Base-by-base conservation (phyloP, 2,329 filamentous ascomycete species). In the Scedosporium minutisporum region DNA sequence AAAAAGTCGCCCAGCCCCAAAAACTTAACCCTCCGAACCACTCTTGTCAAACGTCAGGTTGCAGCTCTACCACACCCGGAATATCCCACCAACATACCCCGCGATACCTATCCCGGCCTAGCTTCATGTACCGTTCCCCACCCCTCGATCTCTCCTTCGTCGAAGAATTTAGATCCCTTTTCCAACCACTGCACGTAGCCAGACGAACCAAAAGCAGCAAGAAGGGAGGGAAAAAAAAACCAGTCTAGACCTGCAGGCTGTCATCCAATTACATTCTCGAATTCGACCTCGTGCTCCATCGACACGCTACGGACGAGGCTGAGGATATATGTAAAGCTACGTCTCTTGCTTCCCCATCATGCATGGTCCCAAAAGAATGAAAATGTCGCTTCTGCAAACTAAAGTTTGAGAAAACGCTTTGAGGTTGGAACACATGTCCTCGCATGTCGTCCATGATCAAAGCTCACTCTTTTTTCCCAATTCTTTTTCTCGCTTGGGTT, bases 231-330 rank as follows among this genome's bases (percentile, higher is more conserved):
- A 38, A 6, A 5, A 29, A 38, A 38, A 38, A 12, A 38, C 33
- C 2, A 38, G 33, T 38, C 33, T 38, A 38, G 33, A 38, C 12
- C 44, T 55, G 18, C 51, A 5, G 23, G 51, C 51, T 55, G 18
- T 21, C 58, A 33, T 46, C 59, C 67, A 69, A 69, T 69, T 27
- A 62, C 58, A 60, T 48, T 33, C 46, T 63, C 41, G 48, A 44
- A 60, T 65, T 51, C 58, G 64, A 67, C 67, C 67, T 67, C 66
- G 66, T 67, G 67, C 66, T 64, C 63, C 63, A 60, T 64, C 63
- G 64, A 65, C 67, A 65, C 64, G 65, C 65, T 64, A 67, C 66
- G 65, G 61, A 61, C 67, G 64, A 69, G 67, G 67, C 67, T 69
- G 67, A 68, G 63, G 23, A 18, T 14, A 14, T 23, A 55, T 25